Percentiles rank a stretch among this genome's conserved stretches.
These are phyloP conservation scores for Pseudopyricularia javanii DNA, from an alignment of 2,329 filamentous ascomycete genomes.

Conservation along the genomic window DNA sequence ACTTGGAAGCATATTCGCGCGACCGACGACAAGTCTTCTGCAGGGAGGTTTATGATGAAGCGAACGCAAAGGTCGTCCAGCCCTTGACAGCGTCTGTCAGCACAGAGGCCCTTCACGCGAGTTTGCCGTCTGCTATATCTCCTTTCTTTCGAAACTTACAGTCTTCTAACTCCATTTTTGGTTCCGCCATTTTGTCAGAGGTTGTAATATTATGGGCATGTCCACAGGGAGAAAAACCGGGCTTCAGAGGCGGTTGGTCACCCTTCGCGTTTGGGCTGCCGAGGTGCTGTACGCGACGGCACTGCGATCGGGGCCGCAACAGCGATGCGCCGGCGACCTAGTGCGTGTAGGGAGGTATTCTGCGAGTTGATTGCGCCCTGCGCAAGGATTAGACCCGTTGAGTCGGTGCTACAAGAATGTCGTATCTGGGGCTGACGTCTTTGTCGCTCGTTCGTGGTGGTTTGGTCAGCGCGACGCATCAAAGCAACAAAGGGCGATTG, in stretches of 20 bases:
- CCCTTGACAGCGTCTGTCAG: conserved; percentile 38
- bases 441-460: too few relatives aligned
- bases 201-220: conserved; percentile 42
- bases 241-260: not conserved
- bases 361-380: not conserved
- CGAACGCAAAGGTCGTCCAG: conserved; percentile 95
- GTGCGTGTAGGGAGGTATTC: not conserved
- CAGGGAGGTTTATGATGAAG: conserved; percentile 93
- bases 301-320: not conserved
- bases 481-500: too few relatives aligned
- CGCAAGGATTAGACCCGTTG: not conserved
- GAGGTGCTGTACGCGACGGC: not conserved
- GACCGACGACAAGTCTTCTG: conserved; percentile 79
- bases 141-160: conserved; percentile 42
- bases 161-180: conserved; percentile 80
- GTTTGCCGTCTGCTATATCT: not conserved
- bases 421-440: too few relatives aligned
- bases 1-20: conserved; percentile 97
- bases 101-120: not conserved
- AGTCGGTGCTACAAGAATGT: not conserved
- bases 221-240: conserved; percentile 21
- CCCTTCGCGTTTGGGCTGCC: not conserved
- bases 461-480: too few relatives aligned
- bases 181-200: conserved; percentile 53
- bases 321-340: not conserved